phyloP scores from a whole-genome alignment of 805 yeast species.

The Phaffomyces antillensis region DNA sequence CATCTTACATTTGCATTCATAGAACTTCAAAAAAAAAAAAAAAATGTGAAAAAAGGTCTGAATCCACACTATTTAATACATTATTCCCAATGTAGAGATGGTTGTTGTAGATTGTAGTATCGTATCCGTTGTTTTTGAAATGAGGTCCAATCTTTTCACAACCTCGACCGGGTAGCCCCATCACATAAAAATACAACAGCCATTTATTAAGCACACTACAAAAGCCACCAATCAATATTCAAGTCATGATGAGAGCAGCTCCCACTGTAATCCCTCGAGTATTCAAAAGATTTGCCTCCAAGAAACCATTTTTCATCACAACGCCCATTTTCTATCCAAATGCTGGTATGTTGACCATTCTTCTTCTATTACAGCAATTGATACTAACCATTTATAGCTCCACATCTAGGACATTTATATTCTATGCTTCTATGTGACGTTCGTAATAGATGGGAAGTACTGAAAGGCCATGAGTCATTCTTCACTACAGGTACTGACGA shows the following conservation, averaged over 20 bases:
- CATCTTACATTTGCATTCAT: not conserved
- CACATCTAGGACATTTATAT: constrained; percentile 91
- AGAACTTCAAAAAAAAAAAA: not conserved
- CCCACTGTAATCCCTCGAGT: not conserved
- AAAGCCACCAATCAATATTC: not conserved
- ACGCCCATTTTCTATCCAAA: constrained; percentile 96
- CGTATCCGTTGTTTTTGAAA: too few species aligned
- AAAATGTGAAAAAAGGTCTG: not conserved
- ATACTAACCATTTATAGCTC: constrained; percentile 30
- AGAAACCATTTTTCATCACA: constrained; percentile 45
- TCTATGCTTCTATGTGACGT: constrained; percentile 82
- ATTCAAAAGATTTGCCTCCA: constrained; percentile 2
- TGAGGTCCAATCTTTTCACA: too few species aligned
- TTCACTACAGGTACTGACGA: constrained; percentile 95
- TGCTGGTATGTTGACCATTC: constrained; percentile 41
- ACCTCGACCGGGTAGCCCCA: too few species aligned
- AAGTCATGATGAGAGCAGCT: not conserved
- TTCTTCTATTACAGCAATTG: not conserved
- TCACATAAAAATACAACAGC: too few species aligned
- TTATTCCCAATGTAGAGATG: too few species aligned
- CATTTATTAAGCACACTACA: too few species aligned
- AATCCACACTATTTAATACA: too few species aligned
- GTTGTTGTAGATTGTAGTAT: too few species aligned
- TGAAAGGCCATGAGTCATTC: constrained; percentile 36
- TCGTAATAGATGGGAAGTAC: constrained; percentile 60